These are phyloP conservation scores for Paecilomyces formosus DNA, from an alignment of 2,329 filamentous ascomycete species.

Conservation along the genomic window DNA sequence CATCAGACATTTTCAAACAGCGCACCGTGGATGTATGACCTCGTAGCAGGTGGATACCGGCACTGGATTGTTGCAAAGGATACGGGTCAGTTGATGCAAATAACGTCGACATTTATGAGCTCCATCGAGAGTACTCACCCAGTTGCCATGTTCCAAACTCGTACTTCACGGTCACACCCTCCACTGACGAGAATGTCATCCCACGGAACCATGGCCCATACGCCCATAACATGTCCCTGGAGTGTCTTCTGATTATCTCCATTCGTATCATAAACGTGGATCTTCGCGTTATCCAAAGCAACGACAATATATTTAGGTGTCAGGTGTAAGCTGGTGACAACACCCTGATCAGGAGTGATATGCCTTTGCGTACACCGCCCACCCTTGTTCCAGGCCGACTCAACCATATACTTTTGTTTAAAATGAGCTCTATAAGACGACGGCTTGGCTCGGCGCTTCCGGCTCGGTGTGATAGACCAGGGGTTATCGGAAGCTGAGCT, in stretches of 20 bases:
- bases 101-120: background rate
- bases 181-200: constrained; percentile 91
- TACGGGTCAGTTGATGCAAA: background rate
- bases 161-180: constrained; percentile 91
- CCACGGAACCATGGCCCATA: constrained; percentile 99
- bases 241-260: constrained; percentile 82
- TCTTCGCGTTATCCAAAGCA: constrained; percentile 94
- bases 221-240: constrained; percentile 95
- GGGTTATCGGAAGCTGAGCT: constrained; percentile 25
- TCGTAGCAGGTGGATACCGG: constrained; percentile 72
- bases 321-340: constrained; percentile 90
- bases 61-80: constrained; percentile 37
- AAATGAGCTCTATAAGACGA: constrained; percentile 94
- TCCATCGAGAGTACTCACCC: constrained; percentile 50
- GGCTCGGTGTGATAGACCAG: constrained; percentile 21
- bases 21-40: constrained; percentile 95
- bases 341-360: constrained; percentile 92
- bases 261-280: constrained; percentile 92
- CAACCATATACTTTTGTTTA: constrained; percentile 93
- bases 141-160: constrained; percentile 92
- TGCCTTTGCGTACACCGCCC: constrained; percentile 76
- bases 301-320: constrained; percentile 97
- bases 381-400: constrained; percentile 91
- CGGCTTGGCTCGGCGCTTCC: constrained; percentile 52
- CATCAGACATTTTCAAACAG: constrained; percentile 95